Evolutionary conservation across 2,329 filamentous ascomycete species (phyloP).

Genomic region (Fusarium falciforme): DNA sequence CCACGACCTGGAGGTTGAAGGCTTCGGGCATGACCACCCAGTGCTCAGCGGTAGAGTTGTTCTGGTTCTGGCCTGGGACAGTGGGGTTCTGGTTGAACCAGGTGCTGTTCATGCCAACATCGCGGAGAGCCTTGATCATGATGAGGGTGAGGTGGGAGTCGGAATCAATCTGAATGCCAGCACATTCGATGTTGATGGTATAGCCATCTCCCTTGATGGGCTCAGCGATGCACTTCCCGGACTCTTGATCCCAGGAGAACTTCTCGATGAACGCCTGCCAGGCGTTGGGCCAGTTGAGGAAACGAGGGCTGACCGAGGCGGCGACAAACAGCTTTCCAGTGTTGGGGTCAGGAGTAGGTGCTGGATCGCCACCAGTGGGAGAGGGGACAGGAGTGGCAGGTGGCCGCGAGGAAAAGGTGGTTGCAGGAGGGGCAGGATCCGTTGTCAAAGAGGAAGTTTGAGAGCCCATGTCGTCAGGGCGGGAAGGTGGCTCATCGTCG

Average conservation of each 20-base stretch:
- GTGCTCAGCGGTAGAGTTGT: constrained; percentile 43
- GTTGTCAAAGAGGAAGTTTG: constrained; percentile 50
- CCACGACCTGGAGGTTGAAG: constrained; percentile 50
- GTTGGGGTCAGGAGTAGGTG: constrained; percentile 46
- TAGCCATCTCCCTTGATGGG: constrained; percentile 50
- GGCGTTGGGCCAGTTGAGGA: constrained; percentile 54
- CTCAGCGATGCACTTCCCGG: constrained; percentile 49
- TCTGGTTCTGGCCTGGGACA: constrained; percentile 48
- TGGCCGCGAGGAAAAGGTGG: constrained; percentile 47
- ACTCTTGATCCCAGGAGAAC: constrained; percentile 54
- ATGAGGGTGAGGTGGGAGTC: constrained; percentile 55
- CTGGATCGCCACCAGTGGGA: constrained; percentile 42
- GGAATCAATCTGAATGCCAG: constrained; percentile 51
- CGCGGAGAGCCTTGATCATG: constrained; percentile 52
- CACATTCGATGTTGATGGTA: constrained; percentile 52
- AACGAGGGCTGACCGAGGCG: constrained; percentile 51
- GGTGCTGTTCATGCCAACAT: constrained; percentile 52
- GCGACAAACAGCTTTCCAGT: constrained; percentile 48
- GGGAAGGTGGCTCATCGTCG: constrained; percentile 47
- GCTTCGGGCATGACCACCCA: constrained; percentile 56
- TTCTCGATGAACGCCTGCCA: constrained; percentile 55
- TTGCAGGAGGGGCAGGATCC: constrained; percentile 47
- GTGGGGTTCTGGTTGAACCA: constrained; percentile 55
- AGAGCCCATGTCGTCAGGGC: constrained; percentile 50
- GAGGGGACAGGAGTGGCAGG: constrained; percentile 41